phyloP scores from a whole-genome alignment of 176 grass and related monocot species.

The Ampelocalamus luodianensis region DNA sequence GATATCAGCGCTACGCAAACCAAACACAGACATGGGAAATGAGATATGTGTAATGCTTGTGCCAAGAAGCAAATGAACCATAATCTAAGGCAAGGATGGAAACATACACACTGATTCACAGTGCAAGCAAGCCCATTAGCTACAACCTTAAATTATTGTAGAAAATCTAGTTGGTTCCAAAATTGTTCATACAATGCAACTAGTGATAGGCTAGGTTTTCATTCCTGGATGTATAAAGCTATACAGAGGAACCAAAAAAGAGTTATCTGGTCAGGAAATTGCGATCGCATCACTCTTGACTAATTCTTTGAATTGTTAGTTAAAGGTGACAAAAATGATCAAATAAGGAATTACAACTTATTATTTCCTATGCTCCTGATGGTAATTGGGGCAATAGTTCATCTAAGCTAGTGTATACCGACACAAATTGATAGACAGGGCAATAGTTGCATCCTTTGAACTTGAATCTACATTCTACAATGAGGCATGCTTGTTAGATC shows the following conservation, averaged over 20 bases:
- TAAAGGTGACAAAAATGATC: not conserved
- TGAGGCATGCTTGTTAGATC: too few relatives aligned
- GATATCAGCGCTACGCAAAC: not conserved
- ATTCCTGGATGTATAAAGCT: not conserved
- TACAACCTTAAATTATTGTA: constrained; percentile 26
- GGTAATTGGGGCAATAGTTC: too few relatives aligned
- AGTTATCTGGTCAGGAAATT: not conserved
- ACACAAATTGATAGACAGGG: too few relatives aligned
- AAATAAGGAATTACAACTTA: too few relatives aligned
- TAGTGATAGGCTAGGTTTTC: not conserved
- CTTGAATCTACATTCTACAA: too few relatives aligned
- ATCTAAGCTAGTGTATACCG: too few relatives aligned
- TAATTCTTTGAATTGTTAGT: constrained; percentile 13
- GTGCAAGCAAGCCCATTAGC: constrained; percentile 29
- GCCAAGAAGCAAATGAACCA: not conserved
- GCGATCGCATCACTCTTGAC: not conserved
- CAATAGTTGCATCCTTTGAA: too few relatives aligned
- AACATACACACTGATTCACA: constrained; percentile 6
- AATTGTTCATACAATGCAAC: not conserved
- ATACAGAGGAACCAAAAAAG: not conserved
- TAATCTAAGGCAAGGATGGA: not conserved
- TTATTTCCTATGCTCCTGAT: too few relatives aligned
- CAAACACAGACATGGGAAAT: constrained; percentile 21
- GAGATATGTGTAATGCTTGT: not conserved
- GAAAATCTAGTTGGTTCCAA: constrained; percentile 10